Evolutionary conservation across 352 stramenopile genomes (phyloP), one percentile per base, ranked within the genome.

Genomic region (Elongisporangium prolatum): DNA sequence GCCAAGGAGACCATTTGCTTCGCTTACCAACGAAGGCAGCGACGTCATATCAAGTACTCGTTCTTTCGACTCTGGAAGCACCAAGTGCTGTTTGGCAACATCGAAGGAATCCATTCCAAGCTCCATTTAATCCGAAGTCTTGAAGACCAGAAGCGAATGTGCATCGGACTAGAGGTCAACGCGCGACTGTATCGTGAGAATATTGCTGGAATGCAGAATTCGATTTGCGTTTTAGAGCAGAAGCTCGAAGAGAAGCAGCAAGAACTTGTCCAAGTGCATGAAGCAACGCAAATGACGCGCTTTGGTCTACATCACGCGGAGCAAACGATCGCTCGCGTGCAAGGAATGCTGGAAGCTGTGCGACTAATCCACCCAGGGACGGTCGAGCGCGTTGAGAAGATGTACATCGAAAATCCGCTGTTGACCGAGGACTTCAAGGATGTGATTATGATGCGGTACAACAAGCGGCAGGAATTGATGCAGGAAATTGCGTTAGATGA

Each of bases 31-130:
- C 77, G 81, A 0, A 69, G 84, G 6, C 71, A 84, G 34, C 63
- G 74, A 2, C 77, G 80, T 2, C 78, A 91, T 22, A 79, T 59
- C 28, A 88, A 88, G 72, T 93, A 91, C 65, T 74, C 69, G 51
- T 90, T 93, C 67, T 93, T 93, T 21, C 77, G 81, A 1, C 57
- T 93, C 11, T 93, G 84, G 84, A 89, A 91, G 54, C 84, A 91
- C 59, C 81, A 89, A 24, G 64, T 82, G 17, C 60, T 90, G 13
- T 93, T 91, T 59, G 84, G 84, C 0, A 81, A 73, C 28, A 74
- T 89, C 50, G 79, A 93, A 49, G 69, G 75, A 1, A 66, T 89
- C 21, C 84, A 90, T 58, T 88, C 79, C 8, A 78, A 86, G 28
- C 40, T 87, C 8, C 69, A 89, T 21, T 65, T 93, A 38, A 58